Evolutionary conservation across 495 filamentous ascomycete genomes (phyloP), one percentile per base, ranked within the genome.

Genomic region (Penicillium manginii): DNA sequence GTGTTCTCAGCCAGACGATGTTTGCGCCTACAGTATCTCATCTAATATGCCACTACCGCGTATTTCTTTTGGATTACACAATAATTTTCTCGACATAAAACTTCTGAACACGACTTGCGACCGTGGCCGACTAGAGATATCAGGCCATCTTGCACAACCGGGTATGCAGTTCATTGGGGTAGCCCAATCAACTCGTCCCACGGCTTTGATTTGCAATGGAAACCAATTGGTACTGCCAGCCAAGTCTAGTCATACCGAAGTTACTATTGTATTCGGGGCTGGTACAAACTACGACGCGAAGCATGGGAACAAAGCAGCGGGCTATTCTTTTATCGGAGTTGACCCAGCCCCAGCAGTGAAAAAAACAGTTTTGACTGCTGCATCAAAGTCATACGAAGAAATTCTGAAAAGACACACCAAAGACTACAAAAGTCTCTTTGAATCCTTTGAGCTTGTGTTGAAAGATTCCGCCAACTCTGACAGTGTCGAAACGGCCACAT

Each of bases 1-100:
- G 46, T 83, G 80, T 58, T 79, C 76, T 2, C 77, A 78, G 55
- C 80, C 79, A 7, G 76, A 78, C 46, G 66, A 81, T 33, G 73
- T 76, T 47, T 83, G 81, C 50, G 61, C 81, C 10, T 83, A 83
- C 51, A 61, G 73, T 10, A 58, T 81, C 2, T 46, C 51, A 0
- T 74, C 75, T 3, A 59, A 66, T 5, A 48, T 52, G 11, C n/a
- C 66, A 3, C 58, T 82, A 17, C 71, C 77, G 4, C 53, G 63
- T 6, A 64, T 82, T 15, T 63, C 59, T 12, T 55, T 80, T 40
- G 49, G 50, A 8, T 56, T 77, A 26, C 69, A 69, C 54, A 78
- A 75, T 51, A 57, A 57, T 43, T 67, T 65, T 40, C 62, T 47
- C 37, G 59, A 61, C 43, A 52, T 48, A 1, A 51, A 63, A 11